A percentile compares a stretch with the other conserved stretches of the same genome.
These are phyloP conservation scores for Solanum okadae DNA, from an alignment of 257 asterid species.

Conservation along the genomic window DNA sequence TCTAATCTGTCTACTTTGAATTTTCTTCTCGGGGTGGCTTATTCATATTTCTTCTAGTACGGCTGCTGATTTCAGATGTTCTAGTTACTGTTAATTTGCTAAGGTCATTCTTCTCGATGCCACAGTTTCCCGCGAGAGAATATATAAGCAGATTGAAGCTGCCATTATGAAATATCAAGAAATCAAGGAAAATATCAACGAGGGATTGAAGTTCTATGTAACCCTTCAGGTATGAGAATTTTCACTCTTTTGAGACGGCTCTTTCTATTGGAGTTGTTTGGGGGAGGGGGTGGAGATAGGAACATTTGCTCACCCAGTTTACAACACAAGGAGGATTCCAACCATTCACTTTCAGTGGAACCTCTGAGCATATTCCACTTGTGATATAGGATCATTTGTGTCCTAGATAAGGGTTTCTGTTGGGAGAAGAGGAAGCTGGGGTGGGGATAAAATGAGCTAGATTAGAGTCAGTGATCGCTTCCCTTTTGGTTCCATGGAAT, in stretches of 20 bases:
- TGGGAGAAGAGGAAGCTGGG: neutral
- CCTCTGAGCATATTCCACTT: neutral
- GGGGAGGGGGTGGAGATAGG: neutral
- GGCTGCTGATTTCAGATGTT: neutral
- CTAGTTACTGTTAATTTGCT: neutral
- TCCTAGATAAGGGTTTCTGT: neutral
- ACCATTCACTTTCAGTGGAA: neutral
- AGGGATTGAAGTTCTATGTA: constrained; percentile 90
- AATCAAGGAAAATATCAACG: constrained; percentile 89
- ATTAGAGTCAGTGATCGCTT: neutral
- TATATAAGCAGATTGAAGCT: constrained; percentile 90
- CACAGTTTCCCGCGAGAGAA: constrained; percentile 86
- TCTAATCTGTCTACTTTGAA: neutral
- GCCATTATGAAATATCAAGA: constrained; percentile 80
- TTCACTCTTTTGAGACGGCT: neutral
- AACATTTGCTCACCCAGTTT: neutral
- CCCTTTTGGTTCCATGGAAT: neutral
- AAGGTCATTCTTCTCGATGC: constrained; percentile 10
- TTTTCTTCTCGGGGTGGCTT: neutral
- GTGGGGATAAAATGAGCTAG: neutral
- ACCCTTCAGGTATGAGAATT: constrained; percentile 74
- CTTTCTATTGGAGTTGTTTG: neutral
- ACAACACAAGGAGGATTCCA: neutral
- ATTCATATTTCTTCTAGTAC: neutral
- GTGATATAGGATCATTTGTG: neutral